Evolutionary conservation across 2,329 filamentous ascomycete species (phyloP).

Genomic region (Trichoderma sp.): DNA sequence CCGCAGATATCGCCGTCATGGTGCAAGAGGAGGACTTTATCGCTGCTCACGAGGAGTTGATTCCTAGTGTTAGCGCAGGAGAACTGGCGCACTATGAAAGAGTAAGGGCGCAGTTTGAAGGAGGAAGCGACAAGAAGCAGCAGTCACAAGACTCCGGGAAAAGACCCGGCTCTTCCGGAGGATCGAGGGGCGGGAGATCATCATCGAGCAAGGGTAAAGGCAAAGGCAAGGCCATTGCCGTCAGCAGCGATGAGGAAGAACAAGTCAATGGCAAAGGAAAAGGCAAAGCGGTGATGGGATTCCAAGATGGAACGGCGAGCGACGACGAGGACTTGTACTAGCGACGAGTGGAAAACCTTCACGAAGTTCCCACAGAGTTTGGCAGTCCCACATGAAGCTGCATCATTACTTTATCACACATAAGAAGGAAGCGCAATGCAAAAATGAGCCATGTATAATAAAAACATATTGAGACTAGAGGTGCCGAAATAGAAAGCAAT

Average conservation of each 20-base stretch:
- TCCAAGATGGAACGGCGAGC: constrained; percentile 52
- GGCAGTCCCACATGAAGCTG: background rate
- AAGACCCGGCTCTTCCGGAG: background rate
- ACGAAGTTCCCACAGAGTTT: background rate
- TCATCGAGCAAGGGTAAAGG: constrained; percentile 36
- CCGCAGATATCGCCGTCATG: constrained; percentile 80
- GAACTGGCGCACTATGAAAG: constrained; percentile 88
- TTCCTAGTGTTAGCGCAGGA: constrained; percentile 90
- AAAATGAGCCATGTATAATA: background rate
- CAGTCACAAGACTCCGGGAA: constrained; percentile 23
- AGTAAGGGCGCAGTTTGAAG: constrained; percentile 81
- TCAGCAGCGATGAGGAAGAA: constrained; percentile 33
- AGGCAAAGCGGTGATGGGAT: constrained; percentile 52
- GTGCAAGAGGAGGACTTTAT: constrained; percentile 88
- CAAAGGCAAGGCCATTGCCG: constrained; percentile 37
- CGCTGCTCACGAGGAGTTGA: constrained; percentile 75
- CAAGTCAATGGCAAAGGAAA: constrained; percentile 48
- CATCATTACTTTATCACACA: background rate
- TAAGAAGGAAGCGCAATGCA: background rate
- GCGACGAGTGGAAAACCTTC: background rate
- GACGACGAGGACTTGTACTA: constrained; percentile 59
- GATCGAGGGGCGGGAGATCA: constrained; percentile 37
- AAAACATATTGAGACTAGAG: background rate
- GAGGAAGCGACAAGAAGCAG: constrained; percentile 38
- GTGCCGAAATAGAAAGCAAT: background rate